phyloP scores from a whole-genome alignment of 306 rosid genomes.

The Spatholobus suberectus region DNA sequence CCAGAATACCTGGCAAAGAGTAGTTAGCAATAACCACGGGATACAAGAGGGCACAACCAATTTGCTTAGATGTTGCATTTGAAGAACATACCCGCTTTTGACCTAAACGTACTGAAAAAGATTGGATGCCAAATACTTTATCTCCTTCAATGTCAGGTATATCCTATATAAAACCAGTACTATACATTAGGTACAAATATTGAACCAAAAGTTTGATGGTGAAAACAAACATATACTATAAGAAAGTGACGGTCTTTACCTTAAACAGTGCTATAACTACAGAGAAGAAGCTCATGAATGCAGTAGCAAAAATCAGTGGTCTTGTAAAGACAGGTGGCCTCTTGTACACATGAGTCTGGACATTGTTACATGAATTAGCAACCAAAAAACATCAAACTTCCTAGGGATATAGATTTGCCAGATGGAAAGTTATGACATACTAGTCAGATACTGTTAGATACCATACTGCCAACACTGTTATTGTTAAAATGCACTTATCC shows the following conservation, averaged over 20 bases:
- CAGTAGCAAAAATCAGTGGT: constrained; percentile 85
- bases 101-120: constrained; percentile 90
- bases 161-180: constrained; percentile 61
- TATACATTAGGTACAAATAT: constrained; percentile 12
- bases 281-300: constrained; percentile 98
- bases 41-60: constrained; percentile 18
- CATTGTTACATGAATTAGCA: constrained; percentile 42
- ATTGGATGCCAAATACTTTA: constrained; percentile 77
- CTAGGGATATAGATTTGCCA: constrained; percentile 7
- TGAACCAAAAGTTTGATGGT: constrained; percentile 28
- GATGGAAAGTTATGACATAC: constrained; percentile 12
- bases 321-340: constrained; percentile 79
- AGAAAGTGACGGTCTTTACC: constrained; percentile 57
- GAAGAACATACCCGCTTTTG: constrained; percentile 68
- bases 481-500: neutral
- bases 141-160: constrained; percentile 99
- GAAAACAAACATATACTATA: constrained; percentile 11
- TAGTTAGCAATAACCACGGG: constrained; percentile 33
- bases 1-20: constrained; percentile 84
- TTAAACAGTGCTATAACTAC: constrained; percentile 94
- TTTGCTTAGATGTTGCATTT: constrained; percentile 29
- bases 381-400: constrained; percentile 38
- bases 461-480: constrained; percentile 15
- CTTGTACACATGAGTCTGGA: constrained; percentile 87
- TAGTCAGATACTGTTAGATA: neutral